Base-by-base conservation (phyloP, 2,329 filamentous ascomycete genomes). In the Salinomyces thailandicus region DNA sequence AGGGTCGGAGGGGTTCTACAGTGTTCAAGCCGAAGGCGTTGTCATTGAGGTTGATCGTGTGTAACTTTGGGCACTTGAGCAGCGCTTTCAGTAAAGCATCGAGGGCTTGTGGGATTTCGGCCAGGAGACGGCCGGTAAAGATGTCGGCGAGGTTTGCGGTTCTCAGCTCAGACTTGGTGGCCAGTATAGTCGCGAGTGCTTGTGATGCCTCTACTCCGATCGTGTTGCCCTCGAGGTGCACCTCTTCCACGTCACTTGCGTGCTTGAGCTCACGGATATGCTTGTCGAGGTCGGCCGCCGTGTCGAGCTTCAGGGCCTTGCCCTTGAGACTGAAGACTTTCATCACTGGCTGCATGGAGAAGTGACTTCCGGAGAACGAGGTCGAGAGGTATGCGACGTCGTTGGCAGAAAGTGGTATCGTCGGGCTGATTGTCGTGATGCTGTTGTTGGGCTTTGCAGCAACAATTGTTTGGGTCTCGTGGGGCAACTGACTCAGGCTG, bases 11-110 rank as follows among this genome's bases (percentile, higher is more conserved):
- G 7, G 89, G 91, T 22, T 85, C 86, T 61, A 93, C 83, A 12
- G 85, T 94, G 64, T 94, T 95, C 43, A 95, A 77, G 38, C 91
- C 91, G 55, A 98, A 98, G 31, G 91, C 91, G 63, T 98, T 98
- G 64, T 98, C 91, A 64, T 89, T 94, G 27, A 98, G 74, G 63
- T 96, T 93, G 63, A 98, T 75, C 18, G 87, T 95, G 60, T 83
- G 81, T 30, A 98, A 79, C 39, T 84, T 79, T 2, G 83, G 81
- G 36, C 93, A 80, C 55, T 86, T 81, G 39, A 95, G 77, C 28
- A 96, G 78, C 3, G 89, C 81, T 27, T 79, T 86, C 36, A 98
- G 78, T 32, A 98, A 78, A 40, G 76, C 79, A 31, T 82, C 83
- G 37, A 98, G 76, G 5, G 91, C 89, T 46, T 81, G 80, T 32